phyloP scores from a whole-genome alignment of 2,329 filamentous ascomycete species.

The Trichoderma semiorbis region DNA sequence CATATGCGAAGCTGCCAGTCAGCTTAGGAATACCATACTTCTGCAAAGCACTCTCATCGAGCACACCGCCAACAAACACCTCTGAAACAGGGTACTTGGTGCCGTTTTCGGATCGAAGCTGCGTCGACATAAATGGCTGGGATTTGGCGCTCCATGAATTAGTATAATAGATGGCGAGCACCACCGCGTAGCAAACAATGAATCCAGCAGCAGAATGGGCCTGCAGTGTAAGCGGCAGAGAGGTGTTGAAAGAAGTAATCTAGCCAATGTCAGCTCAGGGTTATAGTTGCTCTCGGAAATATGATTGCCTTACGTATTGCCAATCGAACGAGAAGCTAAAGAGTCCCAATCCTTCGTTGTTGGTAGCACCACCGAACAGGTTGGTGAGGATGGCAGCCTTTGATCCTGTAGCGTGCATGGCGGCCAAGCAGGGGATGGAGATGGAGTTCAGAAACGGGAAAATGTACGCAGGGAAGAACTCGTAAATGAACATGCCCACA shows the following conservation, averaged over 20 bases:
- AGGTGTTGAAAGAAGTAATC: conserved; percentile 51
- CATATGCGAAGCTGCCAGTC: conserved; percentile 48
- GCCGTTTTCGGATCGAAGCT: conserved; percentile 40
- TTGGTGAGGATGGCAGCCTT: conserved; percentile 44
- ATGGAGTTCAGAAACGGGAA: conserved; percentile 54
- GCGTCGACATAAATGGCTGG: conserved; percentile 54
- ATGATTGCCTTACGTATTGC: conserved; percentile 37
- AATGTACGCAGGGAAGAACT: conserved; percentile 54
- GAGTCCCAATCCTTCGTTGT: conserved; percentile 51
- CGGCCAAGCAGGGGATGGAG: conserved; percentile 52
- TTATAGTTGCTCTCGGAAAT: background rate
- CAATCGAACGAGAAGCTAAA: conserved; percentile 52
- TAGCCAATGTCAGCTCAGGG: background rate
- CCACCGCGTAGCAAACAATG: conserved; percentile 46
- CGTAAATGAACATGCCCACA: conserved; percentile 46
- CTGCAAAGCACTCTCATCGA: conserved; percentile 40
- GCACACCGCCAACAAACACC: conserved; percentile 40
- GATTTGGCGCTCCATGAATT: conserved; percentile 45
- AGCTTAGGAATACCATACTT: conserved; percentile 46
- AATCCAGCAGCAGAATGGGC: conserved; percentile 44
- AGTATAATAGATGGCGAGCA: conserved; percentile 51
- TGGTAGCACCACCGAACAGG: conserved; percentile 49
- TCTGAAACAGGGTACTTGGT: conserved; percentile 37
- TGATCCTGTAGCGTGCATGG: conserved; percentile 47
- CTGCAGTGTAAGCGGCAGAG: conserved; percentile 51